Conservation (phyloP, 768 basidiomycete genomes). For the Megacollybia marginata region DNA sequence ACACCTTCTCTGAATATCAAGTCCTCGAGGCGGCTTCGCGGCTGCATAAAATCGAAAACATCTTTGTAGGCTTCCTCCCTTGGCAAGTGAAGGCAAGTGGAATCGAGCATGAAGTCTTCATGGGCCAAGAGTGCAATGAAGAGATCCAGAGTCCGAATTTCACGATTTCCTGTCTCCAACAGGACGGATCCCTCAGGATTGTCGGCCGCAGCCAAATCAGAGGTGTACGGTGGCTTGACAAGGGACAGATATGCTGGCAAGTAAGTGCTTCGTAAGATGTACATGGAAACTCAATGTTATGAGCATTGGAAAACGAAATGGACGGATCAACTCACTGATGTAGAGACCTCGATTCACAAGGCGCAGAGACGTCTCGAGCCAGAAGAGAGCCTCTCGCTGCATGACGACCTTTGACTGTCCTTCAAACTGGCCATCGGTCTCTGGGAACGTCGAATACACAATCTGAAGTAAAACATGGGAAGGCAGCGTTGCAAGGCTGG, state of each 20-base stretch:
- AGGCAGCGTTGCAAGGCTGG: slow-evolving; percentile 26
- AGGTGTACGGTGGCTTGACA: slow-evolving; percentile 62
- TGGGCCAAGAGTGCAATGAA: slow-evolving; percentile 77
- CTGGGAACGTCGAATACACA: slow-evolving; percentile 59
- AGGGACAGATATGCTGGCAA: slow-evolving; percentile 56
- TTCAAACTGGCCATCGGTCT: slow-evolving; percentile 25
- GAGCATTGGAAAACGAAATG: background rate
- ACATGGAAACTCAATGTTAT: slow-evolving; percentile 57
- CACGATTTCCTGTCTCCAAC: slow-evolving; percentile 38
- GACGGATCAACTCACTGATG: slow-evolving; percentile 32
- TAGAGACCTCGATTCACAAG: slow-evolving; percentile 63
- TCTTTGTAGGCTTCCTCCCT: slow-evolving; percentile 73
- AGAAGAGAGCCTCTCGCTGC: slow-evolving; percentile 64
- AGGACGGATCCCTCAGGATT: slow-evolving; percentile 13
- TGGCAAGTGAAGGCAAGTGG: slow-evolving; percentile 67
- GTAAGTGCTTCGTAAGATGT: slow-evolving; percentile 71
- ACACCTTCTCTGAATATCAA: slow-evolving; percentile 29
- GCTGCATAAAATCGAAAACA: slow-evolving; percentile 71
- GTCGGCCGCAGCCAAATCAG: slow-evolving; percentile 51
- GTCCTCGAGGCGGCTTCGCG: slow-evolving; percentile 70
- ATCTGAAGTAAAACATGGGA: slow-evolving; percentile 63
- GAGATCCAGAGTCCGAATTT: slow-evolving; percentile 66
- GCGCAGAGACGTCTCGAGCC: slow-evolving; percentile 57
- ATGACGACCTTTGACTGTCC: slow-evolving; percentile 33
- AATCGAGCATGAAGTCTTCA: slow-evolving; percentile 73